These are phyloP conservation scores for Alternaria gansuensis DNA, from an alignment of 2,329 filamentous ascomycete genomes.

Conservation along the genomic window DNA sequence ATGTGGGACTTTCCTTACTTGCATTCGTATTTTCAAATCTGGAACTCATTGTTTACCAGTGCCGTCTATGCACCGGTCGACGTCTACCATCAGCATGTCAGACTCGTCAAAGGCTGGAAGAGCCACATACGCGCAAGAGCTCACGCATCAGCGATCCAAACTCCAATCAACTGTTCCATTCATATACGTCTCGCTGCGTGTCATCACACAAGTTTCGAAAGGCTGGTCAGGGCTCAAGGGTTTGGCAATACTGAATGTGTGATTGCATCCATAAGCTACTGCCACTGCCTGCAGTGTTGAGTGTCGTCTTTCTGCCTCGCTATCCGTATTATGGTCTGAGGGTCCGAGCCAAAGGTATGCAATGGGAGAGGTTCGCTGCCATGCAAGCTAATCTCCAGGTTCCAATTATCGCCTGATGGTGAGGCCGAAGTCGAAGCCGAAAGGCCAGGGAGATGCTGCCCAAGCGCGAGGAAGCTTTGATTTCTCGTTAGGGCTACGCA, in stretches of 20 bases:
- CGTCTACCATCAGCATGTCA: constrained; percentile 16
- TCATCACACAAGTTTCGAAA: neutral
- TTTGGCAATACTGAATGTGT: too few species aligned
- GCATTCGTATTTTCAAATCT: constrained; percentile 10
- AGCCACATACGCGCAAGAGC: neutral
- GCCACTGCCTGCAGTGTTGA: neutral
- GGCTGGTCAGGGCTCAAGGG: neutral
- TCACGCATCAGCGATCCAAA: neutral
- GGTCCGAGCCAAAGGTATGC: neutral
- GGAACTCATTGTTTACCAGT: constrained; percentile 4
- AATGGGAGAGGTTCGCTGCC: neutral
- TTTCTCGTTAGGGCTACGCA: neutral
- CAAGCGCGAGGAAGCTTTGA: neutral
- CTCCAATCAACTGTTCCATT: neutral
- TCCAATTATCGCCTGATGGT: neutral
- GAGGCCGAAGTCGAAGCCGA: neutral
- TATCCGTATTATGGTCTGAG: neutral
- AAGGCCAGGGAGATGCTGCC: neutral
- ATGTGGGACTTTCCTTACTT: constrained; percentile 16
- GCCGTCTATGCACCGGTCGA: neutral
- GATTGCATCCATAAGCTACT: neutral
- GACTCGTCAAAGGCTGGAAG: constrained; percentile 1
- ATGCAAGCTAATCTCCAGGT: neutral
- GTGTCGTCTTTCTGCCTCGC: neutral
- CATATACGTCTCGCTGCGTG: neutral